Percentiles rank a stretch among this genome's conserved stretches.
Conservation (phyloP, 805 yeast genomes). For the Candida takata region DNA sequence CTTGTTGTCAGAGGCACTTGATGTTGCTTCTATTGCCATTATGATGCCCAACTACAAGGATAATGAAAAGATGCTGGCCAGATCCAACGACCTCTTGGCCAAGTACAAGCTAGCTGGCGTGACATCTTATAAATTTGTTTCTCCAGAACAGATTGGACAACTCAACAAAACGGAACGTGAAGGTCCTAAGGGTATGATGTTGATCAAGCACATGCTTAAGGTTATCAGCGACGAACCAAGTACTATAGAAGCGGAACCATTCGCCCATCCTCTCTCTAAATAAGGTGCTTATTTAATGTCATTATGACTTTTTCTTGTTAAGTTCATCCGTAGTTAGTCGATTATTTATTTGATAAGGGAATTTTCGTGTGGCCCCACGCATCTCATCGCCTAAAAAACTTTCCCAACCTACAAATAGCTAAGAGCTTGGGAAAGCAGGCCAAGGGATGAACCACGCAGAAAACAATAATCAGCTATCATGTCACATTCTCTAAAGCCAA, state of each 20-base stretch:
- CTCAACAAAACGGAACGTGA: neutral
- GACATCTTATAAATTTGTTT: constrained; percentile 1
- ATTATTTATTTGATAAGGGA: too few species aligned
- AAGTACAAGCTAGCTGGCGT: constrained; percentile 7
- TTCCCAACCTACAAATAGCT: too few species aligned
- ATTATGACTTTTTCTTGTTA: too few species aligned
- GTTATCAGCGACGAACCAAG: constrained; percentile 3
- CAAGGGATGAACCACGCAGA: neutral
- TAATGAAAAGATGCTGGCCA: neutral
- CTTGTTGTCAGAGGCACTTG: constrained; percentile 25
- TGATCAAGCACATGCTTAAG: constrained; percentile 8
- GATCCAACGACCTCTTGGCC: neutral
- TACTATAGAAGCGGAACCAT: neutral
- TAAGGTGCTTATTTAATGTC: too few species aligned
- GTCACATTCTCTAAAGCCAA: constrained; percentile 10
- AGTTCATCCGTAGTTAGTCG: too few species aligned
- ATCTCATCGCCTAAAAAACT: too few species aligned
- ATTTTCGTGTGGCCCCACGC: too few species aligned
- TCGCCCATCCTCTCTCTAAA: neutral
- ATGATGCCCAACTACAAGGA: constrained; percentile 19
- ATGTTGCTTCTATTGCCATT: constrained; percentile 27
- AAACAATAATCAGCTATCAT: neutral
- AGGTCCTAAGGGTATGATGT: constrained; percentile 2
- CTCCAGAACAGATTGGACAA: neutral
- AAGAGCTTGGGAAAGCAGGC: too few species aligned